phyloP scores from a whole-genome alignment of 192 early-diverging fungal species.

The Haplosporangium gracile region DNA sequence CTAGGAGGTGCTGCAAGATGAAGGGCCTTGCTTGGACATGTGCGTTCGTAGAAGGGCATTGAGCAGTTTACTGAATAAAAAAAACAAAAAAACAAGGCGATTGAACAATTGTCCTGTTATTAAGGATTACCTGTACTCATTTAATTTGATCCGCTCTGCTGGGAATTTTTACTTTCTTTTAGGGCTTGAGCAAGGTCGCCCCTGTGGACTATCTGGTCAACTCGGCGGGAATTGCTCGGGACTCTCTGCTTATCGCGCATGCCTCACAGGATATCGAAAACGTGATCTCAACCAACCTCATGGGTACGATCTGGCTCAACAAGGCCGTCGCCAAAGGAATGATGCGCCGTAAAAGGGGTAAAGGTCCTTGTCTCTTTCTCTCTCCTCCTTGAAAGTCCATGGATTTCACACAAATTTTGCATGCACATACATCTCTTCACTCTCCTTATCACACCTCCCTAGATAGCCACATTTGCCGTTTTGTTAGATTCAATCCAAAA shows the following conservation, averaged over 20 bases:
- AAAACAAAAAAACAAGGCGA: background rate
- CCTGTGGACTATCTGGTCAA: slow-evolving; percentile 60
- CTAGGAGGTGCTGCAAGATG: background rate
- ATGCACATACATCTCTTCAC: background rate
- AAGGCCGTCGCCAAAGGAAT: slow-evolving; percentile 68
- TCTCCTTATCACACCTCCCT: background rate
- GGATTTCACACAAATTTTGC: background rate
- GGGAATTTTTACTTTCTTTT: slow-evolving; percentile 6
- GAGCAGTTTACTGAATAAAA: background rate
- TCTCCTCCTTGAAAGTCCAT: background rate
- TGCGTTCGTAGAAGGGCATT: background rate
- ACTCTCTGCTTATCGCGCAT: slow-evolving; percentile 65
- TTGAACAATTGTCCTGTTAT: background rate
- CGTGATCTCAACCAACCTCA: slow-evolving; percentile 76
- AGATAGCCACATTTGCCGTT: background rate
- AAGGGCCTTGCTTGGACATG: background rate
- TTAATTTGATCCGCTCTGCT: slow-evolving; percentile 36
- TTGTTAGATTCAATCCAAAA: background rate
- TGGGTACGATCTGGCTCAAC: slow-evolving; percentile 76
- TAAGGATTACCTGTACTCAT: background rate
- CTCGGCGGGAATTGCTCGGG: slow-evolving; percentile 71
- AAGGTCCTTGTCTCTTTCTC: background rate
- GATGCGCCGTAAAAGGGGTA: slow-evolving; percentile 68
- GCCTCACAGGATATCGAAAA: slow-evolving; percentile 60
- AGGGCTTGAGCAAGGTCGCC: slow-evolving; percentile 39